Evolutionary conservation across 2,329 filamentous ascomycete species (phyloP).

Genomic region (Botrytis pseudocinerea): DNA sequence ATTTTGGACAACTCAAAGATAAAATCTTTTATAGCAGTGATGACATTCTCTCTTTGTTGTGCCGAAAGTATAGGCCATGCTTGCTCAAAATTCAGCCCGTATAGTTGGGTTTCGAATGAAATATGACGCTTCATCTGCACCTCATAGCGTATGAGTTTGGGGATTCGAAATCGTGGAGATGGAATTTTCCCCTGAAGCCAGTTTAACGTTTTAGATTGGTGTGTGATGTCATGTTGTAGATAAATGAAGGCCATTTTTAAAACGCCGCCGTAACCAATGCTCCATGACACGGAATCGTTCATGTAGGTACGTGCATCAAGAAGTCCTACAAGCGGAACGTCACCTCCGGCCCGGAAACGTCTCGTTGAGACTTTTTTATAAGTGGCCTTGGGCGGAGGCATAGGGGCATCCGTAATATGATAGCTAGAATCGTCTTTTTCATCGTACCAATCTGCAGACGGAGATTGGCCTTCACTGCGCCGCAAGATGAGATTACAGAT

Average conservation of each 20-base stretch:
- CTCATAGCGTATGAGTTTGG: neutral
- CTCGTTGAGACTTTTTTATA: neutral
- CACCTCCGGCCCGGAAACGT: neutral
- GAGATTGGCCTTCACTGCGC: neutral
- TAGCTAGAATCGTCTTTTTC: constrained; percentile 5
- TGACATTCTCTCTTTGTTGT: neutral
- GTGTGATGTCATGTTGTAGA: neutral
- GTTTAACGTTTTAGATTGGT: neutral
- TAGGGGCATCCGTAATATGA: neutral
- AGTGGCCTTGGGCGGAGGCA: neutral
- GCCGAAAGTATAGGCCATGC: neutral
- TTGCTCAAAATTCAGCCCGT: neutral
- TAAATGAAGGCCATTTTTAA: neutral
- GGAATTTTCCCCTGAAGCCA: neutral
- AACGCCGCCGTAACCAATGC: neutral
- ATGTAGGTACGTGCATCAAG: neutral
- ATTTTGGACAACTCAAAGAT: neutral
- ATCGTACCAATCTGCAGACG: neutral
- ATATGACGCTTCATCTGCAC: neutral
- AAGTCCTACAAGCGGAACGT: fast-evolving
- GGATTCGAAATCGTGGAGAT: neutral
- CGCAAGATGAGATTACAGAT: neutral
- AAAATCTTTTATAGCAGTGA: neutral
- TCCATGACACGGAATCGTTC: no score
- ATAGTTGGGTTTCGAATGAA: neutral